Percentiles rank a stretch among this genome's conserved stretches.
phyloP scores from a whole-genome alignment of 1,284 basidiomycete species.

The Termitomyces sp. region DNA sequence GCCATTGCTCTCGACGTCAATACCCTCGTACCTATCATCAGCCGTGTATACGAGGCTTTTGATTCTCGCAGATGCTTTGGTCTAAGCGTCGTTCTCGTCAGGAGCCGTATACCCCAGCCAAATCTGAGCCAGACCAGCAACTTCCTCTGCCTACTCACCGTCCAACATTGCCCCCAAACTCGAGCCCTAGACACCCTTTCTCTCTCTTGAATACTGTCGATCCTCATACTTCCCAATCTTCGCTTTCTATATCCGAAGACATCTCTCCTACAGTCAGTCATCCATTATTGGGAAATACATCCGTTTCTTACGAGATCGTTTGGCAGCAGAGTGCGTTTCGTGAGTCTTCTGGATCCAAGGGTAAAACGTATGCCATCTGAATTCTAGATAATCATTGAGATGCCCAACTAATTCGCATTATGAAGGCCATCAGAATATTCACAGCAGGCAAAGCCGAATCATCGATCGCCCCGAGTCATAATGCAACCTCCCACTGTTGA shows the following conservation, averaged over 20 bases:
- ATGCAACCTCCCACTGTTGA: constrained; percentile 5
- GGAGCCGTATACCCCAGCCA: constrained; percentile 13
- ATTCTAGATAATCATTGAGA: neutral
- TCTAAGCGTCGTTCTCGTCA: constrained; percentile 19
- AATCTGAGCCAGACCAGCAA: constrained; percentile 18
- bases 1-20: constrained; percentile 14
- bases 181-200: constrained; percentile 19
- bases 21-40: neutral
- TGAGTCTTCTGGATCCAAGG: constrained; percentile 3
- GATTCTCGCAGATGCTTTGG: constrained; percentile 17
- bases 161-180: constrained; percentile 12
- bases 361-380: constrained; percentile 11
- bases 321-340: constrained; percentile 12
- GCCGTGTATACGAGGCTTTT: neutral
- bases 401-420: constrained; percentile 1
- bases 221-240: constrained; percentile 14
- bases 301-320: constrained; percentile 5
- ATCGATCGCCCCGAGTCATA: constrained; percentile 4
- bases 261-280: constrained; percentile 10
- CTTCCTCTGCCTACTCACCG: constrained; percentile 5
- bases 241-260: constrained; percentile 12
- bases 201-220: constrained; percentile 20
- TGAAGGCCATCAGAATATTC: constrained; percentile 13
- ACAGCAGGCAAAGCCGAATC: constrained; percentile 11
- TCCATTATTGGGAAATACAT: constrained; percentile 8